Base-by-base conservation (phyloP, 805 yeast genomes). In the Kockiozyma suomiensis region DNA sequence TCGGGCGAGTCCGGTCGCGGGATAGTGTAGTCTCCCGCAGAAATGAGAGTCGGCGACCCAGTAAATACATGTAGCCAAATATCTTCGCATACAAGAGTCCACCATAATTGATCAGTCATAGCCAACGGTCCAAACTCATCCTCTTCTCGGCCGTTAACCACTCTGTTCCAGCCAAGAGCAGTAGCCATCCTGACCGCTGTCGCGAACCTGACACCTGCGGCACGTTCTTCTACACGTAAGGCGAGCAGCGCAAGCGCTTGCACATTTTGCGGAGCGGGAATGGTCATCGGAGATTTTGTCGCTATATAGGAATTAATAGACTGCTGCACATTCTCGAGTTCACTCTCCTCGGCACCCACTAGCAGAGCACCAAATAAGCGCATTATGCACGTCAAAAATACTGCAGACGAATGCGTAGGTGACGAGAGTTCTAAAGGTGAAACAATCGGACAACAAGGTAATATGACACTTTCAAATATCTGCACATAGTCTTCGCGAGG, bases 141-240 rank as follows among this genome's bases (percentile, higher is more conserved):
- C 17, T 49, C 53, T 1, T 25, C 53, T 13, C 19, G 43, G 21
- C 28, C 53, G 3, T 15, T 17, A 13, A 17, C 43, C 8, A 37
- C 8, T 15, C 50, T 32, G 40, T 58, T 51, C 61, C 61, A 58
- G 30, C 61, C 61, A 3, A 58, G 43, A 2, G 54, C 53, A 10
- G 48, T 45, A 12, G 61, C 61, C 61, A 58, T 58, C 6, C 61
- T 50, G n/a, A 53, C 35, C 13, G 52, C 61, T 2, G 61, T 52
- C 7, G 53, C 43, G n/a, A 46, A 23, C 48, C 52, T 17, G 17
- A 58, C 46, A n/a, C 61, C 61, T 37, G 32, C 43, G 7, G 48
- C 43, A 13, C 48, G 50, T 15, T 58, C 61, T 30, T 58, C 61
- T 25, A 58, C 45, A 8, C 61, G 42, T 3, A 58, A 46, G 15